Evolutionary conservation across 2,329 filamentous ascomycete species (phyloP).

Genomic region (Ophiobolus disseminans): DNA sequence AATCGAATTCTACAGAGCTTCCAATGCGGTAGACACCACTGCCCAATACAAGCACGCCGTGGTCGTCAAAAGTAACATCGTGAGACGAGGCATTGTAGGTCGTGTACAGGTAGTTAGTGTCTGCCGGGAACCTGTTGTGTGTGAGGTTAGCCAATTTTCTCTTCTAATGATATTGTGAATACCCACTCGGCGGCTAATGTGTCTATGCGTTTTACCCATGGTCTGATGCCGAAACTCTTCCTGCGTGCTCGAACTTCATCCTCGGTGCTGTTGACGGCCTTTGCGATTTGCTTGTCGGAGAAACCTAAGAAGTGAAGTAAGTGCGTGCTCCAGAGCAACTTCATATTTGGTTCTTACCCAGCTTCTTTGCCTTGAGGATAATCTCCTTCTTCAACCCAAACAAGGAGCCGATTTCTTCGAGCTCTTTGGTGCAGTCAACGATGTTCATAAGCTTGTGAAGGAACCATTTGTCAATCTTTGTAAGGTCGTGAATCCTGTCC

Average conservation of each 20-base stretch:
- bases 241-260: constrained; percentile 86
- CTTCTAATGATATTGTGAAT: too few relatives aligned
- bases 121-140: neutral
- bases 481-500: constrained; percentile 88
- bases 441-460: constrained; percentile 98
- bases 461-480: constrained; percentile 99
- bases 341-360: too few relatives aligned
- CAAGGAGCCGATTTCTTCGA: constrained; percentile 83
- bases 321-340: too few relatives aligned
- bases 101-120: constrained; percentile 55
- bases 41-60: constrained; percentile 86
- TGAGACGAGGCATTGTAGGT: constrained; percentile 96
- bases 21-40: constrained; percentile 98
- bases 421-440: constrained; percentile 85
- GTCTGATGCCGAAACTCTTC: constrained; percentile 85
- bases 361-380: constrained; percentile 90
- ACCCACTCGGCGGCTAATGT: constrained; percentile 92
- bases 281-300: constrained; percentile 93
- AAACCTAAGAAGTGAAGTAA: constrained; percentile 71
- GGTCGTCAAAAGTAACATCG: constrained; percentile 92
- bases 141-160: too few relatives aligned
- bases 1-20: constrained; percentile 97
- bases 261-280: constrained; percentile 83
- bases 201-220: constrained; percentile 98
- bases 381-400: constrained; percentile 87